Evolutionary conservation across 106 monocot genomes (phyloP), one percentile per base, ranked within the genome.

Genomic region (Vanilla planifolia): DNA sequence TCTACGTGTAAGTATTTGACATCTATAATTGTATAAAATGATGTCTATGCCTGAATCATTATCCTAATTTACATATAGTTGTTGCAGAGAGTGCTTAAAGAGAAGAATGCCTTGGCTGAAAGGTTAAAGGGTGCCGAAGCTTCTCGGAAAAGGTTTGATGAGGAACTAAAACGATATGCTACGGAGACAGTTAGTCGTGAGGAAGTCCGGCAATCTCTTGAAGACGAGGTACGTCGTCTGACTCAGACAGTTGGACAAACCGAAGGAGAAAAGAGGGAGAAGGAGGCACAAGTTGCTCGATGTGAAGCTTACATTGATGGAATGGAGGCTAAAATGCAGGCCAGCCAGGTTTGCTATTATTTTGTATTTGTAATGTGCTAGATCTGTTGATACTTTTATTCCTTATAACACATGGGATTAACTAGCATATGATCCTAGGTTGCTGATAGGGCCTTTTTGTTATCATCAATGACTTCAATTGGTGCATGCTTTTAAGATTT

Each of bases 251-350:
- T 90, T 67, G 83, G 79, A 37, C 89, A 90, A 76, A 81, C 80
- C 52, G 83, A 87, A 71, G 86, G 80, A 59, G 95, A 96, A 69
- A 96, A 96, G 69, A 70, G 80, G 43, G 95, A 96, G 64, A 96
- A 90, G 66, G 89, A 96, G 76, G 83, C 75, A n/a, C 90, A 96
- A 55, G 74, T 96, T 66, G 65, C 78, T 63, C 78, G 75, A 33
- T 96, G 84, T 77, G 90, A 90, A 77, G 86, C 83, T 28, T 91
- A 84, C 57, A 96, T 96, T 62, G 80, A 87, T 79, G 83, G 84
- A 43, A 80, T 96, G 83, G 81, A 96, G 53, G 73, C 86, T 29
- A 85, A 78, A 72, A 53, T 94, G 46, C 89, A 94, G 60, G 68
- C 80, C 23, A 80, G 77, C 72, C 86, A 89, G 83, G 94, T 94